Percentiles rank a stretch among this genome's conserved stretches.
phyloP scores from a whole-genome alignment of 176 grass and related monocot genomes.

The Miscanthus lutarioriparius region DNA sequence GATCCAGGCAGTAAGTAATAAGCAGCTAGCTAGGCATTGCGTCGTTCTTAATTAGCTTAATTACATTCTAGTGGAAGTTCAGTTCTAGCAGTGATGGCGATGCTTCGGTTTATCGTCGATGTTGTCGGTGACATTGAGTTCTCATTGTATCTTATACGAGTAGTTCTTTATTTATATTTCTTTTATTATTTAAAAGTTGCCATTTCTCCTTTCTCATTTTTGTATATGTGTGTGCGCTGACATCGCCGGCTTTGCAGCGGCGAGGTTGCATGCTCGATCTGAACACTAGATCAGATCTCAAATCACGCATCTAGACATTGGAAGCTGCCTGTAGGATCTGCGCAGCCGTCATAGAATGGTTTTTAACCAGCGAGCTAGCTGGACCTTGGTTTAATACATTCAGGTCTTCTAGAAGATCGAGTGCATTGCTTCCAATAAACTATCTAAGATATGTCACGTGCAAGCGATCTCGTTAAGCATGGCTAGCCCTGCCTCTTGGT shows the following conservation, averaged over 20 bases:
- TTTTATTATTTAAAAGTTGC: neutral
- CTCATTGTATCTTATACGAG: neutral
- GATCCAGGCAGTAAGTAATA: conserved; percentile 6
- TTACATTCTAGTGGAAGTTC: neutral
- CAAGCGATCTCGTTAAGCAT: neutral
- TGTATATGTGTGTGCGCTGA: neutral
- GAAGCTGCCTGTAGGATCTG: conserved; percentile 6
- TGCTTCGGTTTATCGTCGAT: neutral
- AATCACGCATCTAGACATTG: neutral
- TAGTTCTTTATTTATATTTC: neutral
- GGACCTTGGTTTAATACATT: neutral
- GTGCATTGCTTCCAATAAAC: neutral
- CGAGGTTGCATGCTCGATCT: neutral
- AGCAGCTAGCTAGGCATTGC: neutral
- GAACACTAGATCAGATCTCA: neutral
- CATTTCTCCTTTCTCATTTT: neutral
- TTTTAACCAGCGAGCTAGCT: neutral
- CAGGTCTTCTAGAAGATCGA: conserved; percentile 7
- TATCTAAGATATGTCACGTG: neutral
- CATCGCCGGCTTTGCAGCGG: neutral
- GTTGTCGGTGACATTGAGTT: conserved; percentile 14
- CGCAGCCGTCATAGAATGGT: neutral
- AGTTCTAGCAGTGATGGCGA: neutral
- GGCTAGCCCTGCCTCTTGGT: neutral
- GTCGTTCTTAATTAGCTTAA: conserved; percentile 20